These are phyloP conservation scores for Cordyceps pruinosa DNA, from an alignment of 2,329 filamentous ascomycete species.

Conservation along the genomic window DNA sequence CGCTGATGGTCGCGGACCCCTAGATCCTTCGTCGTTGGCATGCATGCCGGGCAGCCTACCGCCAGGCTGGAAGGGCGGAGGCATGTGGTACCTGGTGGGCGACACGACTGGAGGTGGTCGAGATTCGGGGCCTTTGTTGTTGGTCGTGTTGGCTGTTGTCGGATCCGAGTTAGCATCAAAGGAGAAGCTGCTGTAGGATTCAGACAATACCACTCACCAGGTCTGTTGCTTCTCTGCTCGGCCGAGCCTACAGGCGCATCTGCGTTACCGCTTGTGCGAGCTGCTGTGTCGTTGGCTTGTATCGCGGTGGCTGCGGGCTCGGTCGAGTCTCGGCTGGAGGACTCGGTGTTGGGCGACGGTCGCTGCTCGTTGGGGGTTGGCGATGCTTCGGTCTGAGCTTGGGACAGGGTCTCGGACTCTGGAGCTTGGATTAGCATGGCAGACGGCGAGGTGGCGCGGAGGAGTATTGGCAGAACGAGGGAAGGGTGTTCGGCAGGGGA, in stretches of 20 bases:
- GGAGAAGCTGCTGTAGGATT: neutral
- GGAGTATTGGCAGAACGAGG: neutral
- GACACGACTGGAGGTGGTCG: constrained; percentile 27
- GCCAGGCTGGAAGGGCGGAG: constrained; percentile 35
- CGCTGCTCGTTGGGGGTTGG: constrained; percentile 1
- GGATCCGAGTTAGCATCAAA: constrained; percentile 11
- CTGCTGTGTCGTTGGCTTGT: neutral
- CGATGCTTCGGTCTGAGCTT: neutral
- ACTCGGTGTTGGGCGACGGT: constrained; percentile 1
- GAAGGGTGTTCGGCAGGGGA: neutral
- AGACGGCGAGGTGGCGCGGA: neutral
- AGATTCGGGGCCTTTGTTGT: constrained; percentile 16
- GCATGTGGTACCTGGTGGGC: constrained; percentile 35
- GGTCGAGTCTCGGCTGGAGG: neutral
- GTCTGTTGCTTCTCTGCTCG: constrained; percentile 6
- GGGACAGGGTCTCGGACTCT: neutral
- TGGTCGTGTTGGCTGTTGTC: constrained; percentile 14
- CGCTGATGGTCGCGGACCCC: constrained; percentile 25
- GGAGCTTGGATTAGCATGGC: neutral
- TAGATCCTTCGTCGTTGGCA: constrained; percentile 27
- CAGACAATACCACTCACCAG: constrained; percentile 13
- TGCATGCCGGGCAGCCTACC: constrained; percentile 23
- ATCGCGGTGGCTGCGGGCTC: neutral
- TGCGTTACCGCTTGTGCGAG: neutral
- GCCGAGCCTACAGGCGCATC: neutral